Percentiles rank a stretch among this genome's conserved stretches.
Evolutionary conservation across 208 protist genomes (phyloP).

Genomic region (Leishmania mexicana): DNA sequence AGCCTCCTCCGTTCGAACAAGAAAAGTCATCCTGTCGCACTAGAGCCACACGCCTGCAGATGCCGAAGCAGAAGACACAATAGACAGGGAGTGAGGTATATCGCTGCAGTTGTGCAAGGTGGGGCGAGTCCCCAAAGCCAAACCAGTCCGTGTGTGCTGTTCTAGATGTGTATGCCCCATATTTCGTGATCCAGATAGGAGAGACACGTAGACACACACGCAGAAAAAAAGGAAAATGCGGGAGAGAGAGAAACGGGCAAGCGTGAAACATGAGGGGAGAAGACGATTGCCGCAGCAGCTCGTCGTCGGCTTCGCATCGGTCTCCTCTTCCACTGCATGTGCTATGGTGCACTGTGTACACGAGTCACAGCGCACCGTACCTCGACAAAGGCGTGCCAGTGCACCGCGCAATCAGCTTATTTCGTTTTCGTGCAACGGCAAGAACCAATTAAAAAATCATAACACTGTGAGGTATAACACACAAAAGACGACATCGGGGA

Average conservation of each 20-base stretch:
- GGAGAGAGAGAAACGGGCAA: not conserved
- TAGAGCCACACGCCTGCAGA: not conserved
- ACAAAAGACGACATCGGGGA: not conserved
- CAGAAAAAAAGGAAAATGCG: not conserved
- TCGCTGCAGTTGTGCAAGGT: not conserved
- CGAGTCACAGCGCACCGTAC: not conserved
- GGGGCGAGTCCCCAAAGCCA: not conserved
- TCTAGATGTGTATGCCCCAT: not conserved
- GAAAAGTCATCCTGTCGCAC: constrained; percentile 37
- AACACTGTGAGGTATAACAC: not conserved
- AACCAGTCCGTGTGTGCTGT: not conserved
- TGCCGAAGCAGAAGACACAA: constrained; percentile 7
- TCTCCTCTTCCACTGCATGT: not conserved
- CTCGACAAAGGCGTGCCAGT: too few relatives aligned
- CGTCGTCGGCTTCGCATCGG: too few relatives aligned
- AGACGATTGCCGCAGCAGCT: not conserved
- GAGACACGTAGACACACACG: not conserved
- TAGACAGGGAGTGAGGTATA: not conserved
- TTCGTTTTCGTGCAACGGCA: not conserved
- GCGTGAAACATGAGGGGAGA: not conserved
- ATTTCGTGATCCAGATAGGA: too few relatives aligned
- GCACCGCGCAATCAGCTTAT: too few relatives aligned
- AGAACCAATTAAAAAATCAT: not conserved
- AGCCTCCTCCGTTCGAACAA: constrained; percentile 55
- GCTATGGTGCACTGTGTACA: not conserved